These are phyloP conservation scores for Falciphora oryzae DNA, from an alignment of 2,329 filamentous ascomycete genomes.

Conservation along the genomic window DNA sequence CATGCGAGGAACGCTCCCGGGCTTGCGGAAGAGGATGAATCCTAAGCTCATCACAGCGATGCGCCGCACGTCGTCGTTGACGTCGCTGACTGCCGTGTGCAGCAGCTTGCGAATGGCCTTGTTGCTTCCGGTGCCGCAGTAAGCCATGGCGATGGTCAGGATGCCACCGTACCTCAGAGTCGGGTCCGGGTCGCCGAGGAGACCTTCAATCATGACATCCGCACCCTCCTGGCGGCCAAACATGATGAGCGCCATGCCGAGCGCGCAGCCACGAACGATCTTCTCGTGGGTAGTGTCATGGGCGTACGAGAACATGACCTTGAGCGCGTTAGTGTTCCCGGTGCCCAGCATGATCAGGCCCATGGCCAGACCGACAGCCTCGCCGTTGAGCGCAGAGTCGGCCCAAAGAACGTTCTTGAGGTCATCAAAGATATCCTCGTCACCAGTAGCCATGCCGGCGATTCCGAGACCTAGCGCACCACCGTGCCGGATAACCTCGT, in stretches of 20 bases:
- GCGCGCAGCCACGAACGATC: slow-evolving; percentile 89
- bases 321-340: slow-evolving; percentile 87
- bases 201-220: slow-evolving; percentile 87
- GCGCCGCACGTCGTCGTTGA: slow-evolving; percentile 93
- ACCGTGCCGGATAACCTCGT: slow-evolving; percentile 95
- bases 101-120: slow-evolving; percentile 95
- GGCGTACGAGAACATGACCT: slow-evolving; percentile 96
- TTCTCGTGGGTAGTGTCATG: slow-evolving; percentile 99
- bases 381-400: slow-evolving; percentile 93
- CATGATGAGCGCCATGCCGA: slow-evolving; percentile 99
- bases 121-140: slow-evolving; percentile 96
- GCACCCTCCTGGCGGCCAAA: slow-evolving; percentile 92
- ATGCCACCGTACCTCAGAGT: slow-evolving; percentile 95
- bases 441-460: slow-evolving; percentile 94
- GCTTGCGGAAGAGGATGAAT: slow-evolving; percentile 97
- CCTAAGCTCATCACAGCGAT: slow-evolving; percentile 97
- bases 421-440: slow-evolving; percentile 84
- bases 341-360: slow-evolving; percentile 97
- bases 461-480: slow-evolving; percentile 93
- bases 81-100: slow-evolving; percentile 94
- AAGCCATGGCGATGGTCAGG: slow-evolving; percentile 96
- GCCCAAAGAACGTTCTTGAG: slow-evolving; percentile 84
- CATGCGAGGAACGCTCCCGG: slow-evolving; percentile 95
- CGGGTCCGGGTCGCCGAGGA: slow-evolving; percentile 89
- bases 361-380: slow-evolving; percentile 93